Base-by-base conservation (phyloP, 768 basidiomycete genomes). In the Lyophyllum semitale region DNA sequence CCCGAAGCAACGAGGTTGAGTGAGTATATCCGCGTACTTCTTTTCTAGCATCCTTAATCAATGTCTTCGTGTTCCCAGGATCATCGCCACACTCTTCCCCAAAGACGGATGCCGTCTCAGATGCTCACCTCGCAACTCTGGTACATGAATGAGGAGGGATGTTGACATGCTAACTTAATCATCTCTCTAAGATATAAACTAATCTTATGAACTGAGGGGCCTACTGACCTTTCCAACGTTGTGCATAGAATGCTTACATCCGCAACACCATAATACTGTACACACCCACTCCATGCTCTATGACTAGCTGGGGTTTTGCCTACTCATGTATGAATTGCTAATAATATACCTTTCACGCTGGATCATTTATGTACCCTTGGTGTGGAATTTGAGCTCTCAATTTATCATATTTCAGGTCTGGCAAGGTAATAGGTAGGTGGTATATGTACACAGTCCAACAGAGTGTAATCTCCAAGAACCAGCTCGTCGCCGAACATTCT, bases 31-130 rank as follows among this genome's bases (percentile, higher is more conserved):
- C 35, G 43, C 52, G 17, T 46, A 46, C 12, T 9, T 49, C 9
- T 56, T 25, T n/a, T 33, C 20, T 25, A 43, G 29, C 17, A 8
- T 40, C 26, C 17, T 13, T 27, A 3, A 22, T 41, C 38, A 23
- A 51, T 22, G 18, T 29, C 20, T 33, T 51, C 47, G 4, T 32
- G 29, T 41, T 35, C 5, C 11, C 54, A 93, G 91, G 47, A 93
- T 98, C 59, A 93, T 98, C 61, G 92, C 95, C n/a, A 97, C 94
- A 20, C 73, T 98, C 40, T 99, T 99, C 84, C 97, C 97, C 11
- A 88, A 91, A 70, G 95, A 98, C 65, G 93, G 92, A 40, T 93
- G 93, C 63, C 72, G 83, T 54, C 79, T 98, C 59, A 91, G 85
- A 66, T 82, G 96, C 62, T 79, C 82, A 2, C 88, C 92, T 27